Evolutionary conservation across 768 basidiomycete genomes (phyloP).

Genomic region (Coprinopsis strossmayeri): DNA sequence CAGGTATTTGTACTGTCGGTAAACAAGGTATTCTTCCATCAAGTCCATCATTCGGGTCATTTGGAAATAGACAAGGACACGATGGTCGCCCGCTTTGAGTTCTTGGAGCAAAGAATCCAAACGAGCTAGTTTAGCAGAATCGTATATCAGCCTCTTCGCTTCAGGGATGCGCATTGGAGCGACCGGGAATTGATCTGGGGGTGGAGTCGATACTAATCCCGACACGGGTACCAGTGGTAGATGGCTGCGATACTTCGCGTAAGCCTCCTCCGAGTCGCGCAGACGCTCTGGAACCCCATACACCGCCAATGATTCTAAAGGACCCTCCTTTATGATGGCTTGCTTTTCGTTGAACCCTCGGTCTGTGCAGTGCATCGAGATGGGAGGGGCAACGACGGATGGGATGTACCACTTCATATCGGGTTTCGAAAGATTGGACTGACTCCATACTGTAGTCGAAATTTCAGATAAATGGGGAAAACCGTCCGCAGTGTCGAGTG

Average conservation of each 20-base stretch:
- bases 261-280: slow-evolving; percentile 50
- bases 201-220: slow-evolving; percentile 65
- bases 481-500: slow-evolving; percentile 29
- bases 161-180: slow-evolving; percentile 92
- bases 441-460: slow-evolving; percentile 51
- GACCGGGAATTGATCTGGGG: slow-evolving; percentile 66
- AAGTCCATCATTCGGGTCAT: slow-evolving; percentile 99
- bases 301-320: slow-evolving; percentile 67
- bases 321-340: slow-evolving; percentile 51
- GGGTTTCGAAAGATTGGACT: slow-evolving; percentile 77
- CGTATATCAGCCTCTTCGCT: slow-evolving; percentile 89
- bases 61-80: slow-evolving; percentile 96
- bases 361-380: slow-evolving; percentile 64
- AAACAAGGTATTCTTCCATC: slow-evolving; percentile 97
- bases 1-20: slow-evolving; percentile 92
- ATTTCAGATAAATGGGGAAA: slow-evolving; percentile 59
- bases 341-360: slow-evolving; percentile 76
- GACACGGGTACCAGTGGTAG: slow-evolving; percentile 55
- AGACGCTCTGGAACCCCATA: slow-evolving; percentile 77
- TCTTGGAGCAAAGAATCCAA: slow-evolving; percentile 87
- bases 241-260: slow-evolving; percentile 35
- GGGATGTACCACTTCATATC: slow-evolving; percentile 82
- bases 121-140: slow-evolving; percentile 92
- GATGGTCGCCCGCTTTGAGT: slow-evolving; percentile 88
- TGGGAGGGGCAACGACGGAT: slow-evolving; percentile 79